Evolutionary conservation across 352 stramenopile genomes (phyloP), one percentile per base, ranked within the genome.

Genomic region (Globisporangium abappressorium): DNA sequence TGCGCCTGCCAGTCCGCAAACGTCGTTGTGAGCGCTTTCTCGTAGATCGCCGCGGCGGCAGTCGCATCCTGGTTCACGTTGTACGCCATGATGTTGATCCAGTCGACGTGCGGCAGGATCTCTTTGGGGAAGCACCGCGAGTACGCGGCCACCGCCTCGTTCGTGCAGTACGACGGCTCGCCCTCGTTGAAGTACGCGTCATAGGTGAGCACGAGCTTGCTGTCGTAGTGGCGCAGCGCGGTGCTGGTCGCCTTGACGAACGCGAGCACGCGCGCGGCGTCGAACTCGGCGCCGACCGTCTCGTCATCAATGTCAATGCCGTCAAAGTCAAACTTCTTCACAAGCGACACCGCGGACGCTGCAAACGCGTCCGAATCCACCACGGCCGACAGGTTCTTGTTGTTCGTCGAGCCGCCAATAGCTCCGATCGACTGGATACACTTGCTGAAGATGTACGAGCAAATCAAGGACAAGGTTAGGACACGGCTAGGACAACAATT

Each of bases 21-120:
- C 5, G 82, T 92, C 0, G 82, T 76, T 20, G 70, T 78, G 33
- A 81, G 63, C 22, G 86, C 86, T 1, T 76, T 70, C 2, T 73
- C 75, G 34, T 94, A 94, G 54, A 91, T 72, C 0, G 26, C 63
- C 3, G 81, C 82, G 5, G 85, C 85, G 0, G 62, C 73, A 1
- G 47, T 62, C 5, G 70, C 69, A 53, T 91, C 74, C 30, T 76
- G 8, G 15, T 89, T 78, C 49, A 91, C 80, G 62, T 94, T 94
- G 75, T 94, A 94, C 47, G 85, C 78, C 86, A 94, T 94, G 67
- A 94, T 90, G 70, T 94, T 91, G 49, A 94, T 69, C 84, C 84
- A 92, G 69, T 92, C 82, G 18, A 92, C 74, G 24, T 83, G 82
- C 24, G 77, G 59, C 24, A 92, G 61, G 3, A 91, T 70, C 33